Evolutionary conservation across 73 alveolate genomes (phyloP).

Genomic region (Effrenium voratum): DNA sequence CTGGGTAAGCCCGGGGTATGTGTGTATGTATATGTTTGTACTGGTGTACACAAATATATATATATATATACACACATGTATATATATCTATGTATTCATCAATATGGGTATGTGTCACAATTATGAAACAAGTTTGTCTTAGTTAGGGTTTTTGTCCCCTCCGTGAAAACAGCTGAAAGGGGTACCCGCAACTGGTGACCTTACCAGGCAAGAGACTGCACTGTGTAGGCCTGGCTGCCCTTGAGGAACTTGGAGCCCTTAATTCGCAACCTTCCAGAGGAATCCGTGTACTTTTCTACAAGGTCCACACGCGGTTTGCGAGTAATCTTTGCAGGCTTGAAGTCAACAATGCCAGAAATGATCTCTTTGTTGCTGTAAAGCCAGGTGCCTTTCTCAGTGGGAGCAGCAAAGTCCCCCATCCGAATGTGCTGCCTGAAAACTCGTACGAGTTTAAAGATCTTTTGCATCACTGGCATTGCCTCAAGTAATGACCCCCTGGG

Average conservation of each 20-base stretch:
- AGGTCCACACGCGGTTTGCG: background rate
- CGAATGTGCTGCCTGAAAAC: background rate
- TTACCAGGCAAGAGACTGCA: background rate
- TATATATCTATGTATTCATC: too few species aligned
- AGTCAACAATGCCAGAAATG: background rate
- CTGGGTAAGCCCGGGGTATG: too few species aligned
- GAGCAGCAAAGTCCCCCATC: background rate
- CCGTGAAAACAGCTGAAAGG: too few species aligned
- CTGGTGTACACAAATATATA: too few species aligned
- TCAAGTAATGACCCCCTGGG: background rate
- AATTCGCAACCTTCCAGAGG: background rate
- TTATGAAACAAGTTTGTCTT: too few species aligned
- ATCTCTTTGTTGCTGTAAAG: too few species aligned
- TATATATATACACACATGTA: too few species aligned
- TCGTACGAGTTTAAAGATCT: background rate
- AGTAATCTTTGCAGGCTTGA: background rate
- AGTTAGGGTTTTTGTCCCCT: too few species aligned
- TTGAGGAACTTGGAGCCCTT: background rate
- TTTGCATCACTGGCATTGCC: background rate
- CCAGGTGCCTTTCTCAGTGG: conserved; percentile 26
- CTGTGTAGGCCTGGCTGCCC: background rate
- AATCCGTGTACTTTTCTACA: background rate
- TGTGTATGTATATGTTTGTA: too few species aligned
- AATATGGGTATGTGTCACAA: too few species aligned
- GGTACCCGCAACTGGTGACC: too few species aligned